These are phyloP conservation scores for Peniophora sp. DNA, from an alignment of 1,284 basidiomycete genomes.

Conservation along the genomic window DNA sequence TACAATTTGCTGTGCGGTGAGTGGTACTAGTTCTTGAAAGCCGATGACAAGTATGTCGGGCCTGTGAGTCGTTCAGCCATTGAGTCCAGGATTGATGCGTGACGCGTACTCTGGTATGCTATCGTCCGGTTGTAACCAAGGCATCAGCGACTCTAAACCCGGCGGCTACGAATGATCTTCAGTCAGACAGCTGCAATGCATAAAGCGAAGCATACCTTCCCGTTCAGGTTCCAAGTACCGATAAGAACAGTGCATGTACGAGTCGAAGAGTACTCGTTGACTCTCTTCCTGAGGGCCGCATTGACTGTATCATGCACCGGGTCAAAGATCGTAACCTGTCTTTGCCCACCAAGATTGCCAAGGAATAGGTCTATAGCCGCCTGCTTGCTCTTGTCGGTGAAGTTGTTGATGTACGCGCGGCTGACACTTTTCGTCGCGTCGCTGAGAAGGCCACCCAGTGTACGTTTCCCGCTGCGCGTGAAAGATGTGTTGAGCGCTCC, in stretches of 20 bases:
- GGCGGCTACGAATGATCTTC: constrained; percentile 31
- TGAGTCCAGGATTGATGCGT: not conserved
- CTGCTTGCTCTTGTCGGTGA: constrained; percentile 95
- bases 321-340: constrained; percentile 87
- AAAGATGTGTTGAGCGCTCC: constrained; percentile 95
- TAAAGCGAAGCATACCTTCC: constrained; percentile 45
- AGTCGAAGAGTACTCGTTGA: constrained; percentile 81
- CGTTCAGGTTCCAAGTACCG: constrained; percentile 97
- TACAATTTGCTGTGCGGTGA: constrained; percentile 94
- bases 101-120: constrained; percentile 58
- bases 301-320: constrained; percentile 88
- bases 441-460: constrained; percentile 80
- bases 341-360: constrained; percentile 89
- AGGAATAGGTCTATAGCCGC: constrained; percentile 91
- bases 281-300: constrained; percentile 54
- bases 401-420: constrained; percentile 96
- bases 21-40: constrained; percentile 96
- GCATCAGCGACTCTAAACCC: constrained; percentile 76
- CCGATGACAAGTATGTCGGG: constrained; percentile 89
- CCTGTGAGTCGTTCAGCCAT: constrained; percentile 28
- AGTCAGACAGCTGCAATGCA: constrained; percentile 3
- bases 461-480: constrained; percentile 90
- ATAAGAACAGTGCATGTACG: constrained; percentile 71
- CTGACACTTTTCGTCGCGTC: constrained; percentile 96
- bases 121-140: constrained; percentile 85